Conservation (phyloP, 208 protist genomes). For the Leishmania amazonensis region DNA sequence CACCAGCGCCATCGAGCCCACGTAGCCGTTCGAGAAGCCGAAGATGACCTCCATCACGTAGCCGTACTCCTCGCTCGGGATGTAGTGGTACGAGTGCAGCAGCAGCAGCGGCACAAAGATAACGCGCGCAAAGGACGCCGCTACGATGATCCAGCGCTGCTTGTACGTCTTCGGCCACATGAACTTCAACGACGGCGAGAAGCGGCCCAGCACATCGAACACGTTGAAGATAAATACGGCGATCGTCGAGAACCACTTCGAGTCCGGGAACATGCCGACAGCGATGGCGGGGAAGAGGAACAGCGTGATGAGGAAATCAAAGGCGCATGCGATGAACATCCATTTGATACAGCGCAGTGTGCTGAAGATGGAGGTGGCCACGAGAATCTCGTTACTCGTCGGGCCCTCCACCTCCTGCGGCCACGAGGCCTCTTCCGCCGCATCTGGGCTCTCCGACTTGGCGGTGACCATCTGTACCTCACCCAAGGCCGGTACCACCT, state of each 20-base stretch:
- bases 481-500: not conserved
- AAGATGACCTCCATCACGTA: constrained; percentile 63
- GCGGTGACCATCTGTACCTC: not conserved
- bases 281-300: constrained; percentile 62
- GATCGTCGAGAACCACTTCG: constrained; percentile 65
- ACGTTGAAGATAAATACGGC: constrained; percentile 67
- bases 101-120: constrained; percentile 63
- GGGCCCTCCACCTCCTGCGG: constrained; percentile 5
- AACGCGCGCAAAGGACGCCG: constrained; percentile 38
- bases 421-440: not conserved
- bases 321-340: constrained; percentile 46
- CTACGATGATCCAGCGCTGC: constrained; percentile 44
- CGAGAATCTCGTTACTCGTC: constrained; percentile 25
- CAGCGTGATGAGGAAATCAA: constrained; percentile 63
- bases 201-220: constrained; percentile 49
- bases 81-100: constrained; percentile 61
- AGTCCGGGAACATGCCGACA: constrained; percentile 38
- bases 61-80: constrained; percentile 43
- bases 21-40: constrained; percentile 62
- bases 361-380: constrained; percentile 19
- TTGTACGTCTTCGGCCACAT: constrained; percentile 38
- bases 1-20: constrained; percentile 49
- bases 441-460: not conserved
- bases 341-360: constrained; percentile 29
- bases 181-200: constrained; percentile 41